These are phyloP conservation scores for Pulicaria dysenterica DNA, from an alignment of 129 eudicot species.

Conservation along the genomic window DNA sequence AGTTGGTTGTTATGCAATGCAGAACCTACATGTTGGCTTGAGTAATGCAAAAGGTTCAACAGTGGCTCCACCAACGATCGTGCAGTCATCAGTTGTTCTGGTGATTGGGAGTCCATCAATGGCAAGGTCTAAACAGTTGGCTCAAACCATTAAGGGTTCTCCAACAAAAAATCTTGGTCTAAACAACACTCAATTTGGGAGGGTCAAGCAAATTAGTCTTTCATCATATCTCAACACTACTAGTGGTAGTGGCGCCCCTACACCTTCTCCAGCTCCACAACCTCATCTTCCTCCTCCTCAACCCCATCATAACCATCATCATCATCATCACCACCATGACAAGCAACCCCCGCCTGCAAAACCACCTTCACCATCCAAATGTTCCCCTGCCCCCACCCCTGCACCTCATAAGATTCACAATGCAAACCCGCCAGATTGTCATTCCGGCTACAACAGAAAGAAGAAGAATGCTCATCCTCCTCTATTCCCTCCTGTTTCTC, in stretches of 20 bases:
- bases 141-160: constrained; percentile 76
- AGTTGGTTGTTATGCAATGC: constrained; percentile 34
- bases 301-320: constrained; percentile 62
- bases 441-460: constrained; percentile 34
- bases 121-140: constrained; percentile 80
- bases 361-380: constrained; percentile 65
- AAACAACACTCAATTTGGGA: constrained; percentile 85
- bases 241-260: constrained; percentile 40
- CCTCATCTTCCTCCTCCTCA: constrained; percentile 48
- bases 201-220: constrained; percentile 89
- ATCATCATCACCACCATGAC: constrained; percentile 53
- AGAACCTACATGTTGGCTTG: constrained; percentile 86
- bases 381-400: constrained; percentile 52
- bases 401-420: constrained; percentile 41
- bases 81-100: constrained; percentile 66
- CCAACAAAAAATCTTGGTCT: constrained; percentile 85
- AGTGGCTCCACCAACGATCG: constrained; percentile 71
- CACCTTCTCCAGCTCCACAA: constrained; percentile 68
- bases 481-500: constrained; percentile 46
- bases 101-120: constrained; percentile 76
- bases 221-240: constrained; percentile 60
- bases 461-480: constrained; percentile 49
- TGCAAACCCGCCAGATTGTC: constrained; percentile 61
- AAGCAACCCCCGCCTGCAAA: constrained; percentile 45
- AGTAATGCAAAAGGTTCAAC: constrained; percentile 85